Evolutionary conservation across 176 grass and related monocot genomes (phyloP).

Genomic region (Carex myosuroides): DNA sequence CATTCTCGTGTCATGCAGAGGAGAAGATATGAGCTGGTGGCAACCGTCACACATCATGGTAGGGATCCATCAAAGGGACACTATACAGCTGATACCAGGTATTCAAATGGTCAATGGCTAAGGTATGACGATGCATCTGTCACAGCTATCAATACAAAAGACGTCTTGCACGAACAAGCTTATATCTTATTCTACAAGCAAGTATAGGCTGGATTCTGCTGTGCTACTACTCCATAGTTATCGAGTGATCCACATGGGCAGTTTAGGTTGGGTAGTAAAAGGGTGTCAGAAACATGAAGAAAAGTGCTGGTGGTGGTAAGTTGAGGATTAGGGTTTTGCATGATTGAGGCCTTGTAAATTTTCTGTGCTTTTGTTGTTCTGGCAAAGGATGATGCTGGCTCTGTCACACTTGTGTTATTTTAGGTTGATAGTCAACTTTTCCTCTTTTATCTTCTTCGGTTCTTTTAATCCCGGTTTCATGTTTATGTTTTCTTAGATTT

Average conservation of each 20-base stretch:
- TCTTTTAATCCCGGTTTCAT: not conserved
- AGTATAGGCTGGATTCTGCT: slow-evolving; percentile 28
- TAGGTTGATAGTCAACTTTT: slow-evolving; percentile 1
- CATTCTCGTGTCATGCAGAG: slow-evolving; percentile 31
- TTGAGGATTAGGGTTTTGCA: slow-evolving; percentile 8
- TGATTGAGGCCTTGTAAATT: slow-evolving; percentile 19
- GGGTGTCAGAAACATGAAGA: not conserved
- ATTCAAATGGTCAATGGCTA: slow-evolving; percentile 56
- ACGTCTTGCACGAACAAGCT: slow-evolving; percentile 69
- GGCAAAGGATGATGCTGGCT: not conserved
- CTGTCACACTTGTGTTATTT: not conserved
- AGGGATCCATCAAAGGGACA: slow-evolving; percentile 63
- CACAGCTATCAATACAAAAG: slow-evolving; percentile 27
- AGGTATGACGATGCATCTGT: slow-evolving; percentile 60
- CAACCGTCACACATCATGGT: slow-evolving; percentile 82
- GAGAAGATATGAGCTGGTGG: slow-evolving; percentile 79
- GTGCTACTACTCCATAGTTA: not conserved
- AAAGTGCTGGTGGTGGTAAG: not conserved
- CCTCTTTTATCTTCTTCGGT: not conserved
- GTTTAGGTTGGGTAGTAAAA: not conserved
- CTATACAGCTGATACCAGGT: slow-evolving; percentile 68
- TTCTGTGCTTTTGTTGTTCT: slow-evolving; percentile 14
- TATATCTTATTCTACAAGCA: slow-evolving; percentile 93
- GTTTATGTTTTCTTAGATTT: not conserved
- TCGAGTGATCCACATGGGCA: not conserved